Percentiles rank a stretch among this genome's conserved stretches.
Conservation (phyloP, 345 rosid species). For the Eucalyptus tenuipes region DNA sequence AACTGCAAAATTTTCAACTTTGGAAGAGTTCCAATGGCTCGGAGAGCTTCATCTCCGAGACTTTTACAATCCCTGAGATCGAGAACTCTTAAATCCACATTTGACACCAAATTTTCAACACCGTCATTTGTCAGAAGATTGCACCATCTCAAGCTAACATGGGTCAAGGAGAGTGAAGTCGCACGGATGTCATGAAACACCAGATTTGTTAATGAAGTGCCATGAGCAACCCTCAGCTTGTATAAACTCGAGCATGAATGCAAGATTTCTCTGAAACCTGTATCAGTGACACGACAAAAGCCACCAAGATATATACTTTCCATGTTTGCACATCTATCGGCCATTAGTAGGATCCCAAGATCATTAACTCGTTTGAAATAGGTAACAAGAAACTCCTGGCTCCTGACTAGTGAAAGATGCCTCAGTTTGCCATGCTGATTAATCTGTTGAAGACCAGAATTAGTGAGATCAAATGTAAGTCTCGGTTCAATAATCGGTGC, state of each 20-base stretch:
- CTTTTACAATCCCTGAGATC: slow-evolving; percentile 74
- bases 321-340: slow-evolving; percentile 67
- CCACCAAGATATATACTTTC: slow-evolving; percentile 87
- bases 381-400: slow-evolving; percentile 62
- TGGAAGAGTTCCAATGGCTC: slow-evolving; percentile 43
- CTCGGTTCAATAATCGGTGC: slow-evolving; percentile 67
- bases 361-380: slow-evolving; percentile 79
- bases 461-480: slow-evolving; percentile 61
- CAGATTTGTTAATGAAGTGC: slow-evolving; percentile 66
- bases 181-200: slow-evolving; percentile 87
- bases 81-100: slow-evolving; percentile 41
- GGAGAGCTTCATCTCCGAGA: slow-evolving; percentile 65
- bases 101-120: slow-evolving; percentile 42
- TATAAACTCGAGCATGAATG: slow-evolving; percentile 74
- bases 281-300: slow-evolving; percentile 80
- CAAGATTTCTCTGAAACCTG: slow-evolving; percentile 73
- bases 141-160: slow-evolving; percentile 84
- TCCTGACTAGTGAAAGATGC: slow-evolving; percentile 71
- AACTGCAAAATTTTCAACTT: slow-evolving; percentile 45
- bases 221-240: slow-evolving; percentile 70
- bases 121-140: slow-evolving; percentile 68
- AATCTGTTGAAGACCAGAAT: slow-evolving; percentile 73
- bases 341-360: slow-evolving; percentile 87
- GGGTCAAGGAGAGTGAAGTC: slow-evolving; percentile 61
- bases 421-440: slow-evolving; percentile 65